Percentiles rank a stretch among this genome's conserved stretches.
phyloP scores from a whole-genome alignment of 345 rosid genomes.

The Psidium friedrichsthalianum region DNA sequence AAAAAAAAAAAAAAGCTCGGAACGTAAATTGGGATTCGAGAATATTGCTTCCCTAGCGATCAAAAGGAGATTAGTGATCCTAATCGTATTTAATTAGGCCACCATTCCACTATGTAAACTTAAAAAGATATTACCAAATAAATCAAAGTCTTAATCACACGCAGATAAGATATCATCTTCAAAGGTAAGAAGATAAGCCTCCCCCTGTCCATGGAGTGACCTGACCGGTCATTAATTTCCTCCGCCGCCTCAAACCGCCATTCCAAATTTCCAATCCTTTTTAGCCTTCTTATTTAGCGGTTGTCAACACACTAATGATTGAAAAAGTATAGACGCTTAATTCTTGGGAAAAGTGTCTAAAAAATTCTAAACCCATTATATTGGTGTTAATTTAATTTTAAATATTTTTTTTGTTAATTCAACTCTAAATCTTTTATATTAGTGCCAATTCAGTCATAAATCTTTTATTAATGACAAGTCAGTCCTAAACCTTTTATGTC shows the following conservation, averaged over 20 bases:
- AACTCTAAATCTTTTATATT: too few species aligned
- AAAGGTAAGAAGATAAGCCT: neutral
- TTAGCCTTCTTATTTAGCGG: neutral
- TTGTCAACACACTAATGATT: neutral
- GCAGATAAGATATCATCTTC: neutral
- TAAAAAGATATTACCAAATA: neutral
- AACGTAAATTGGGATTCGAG: too few species aligned
- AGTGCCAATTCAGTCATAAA: too few species aligned
- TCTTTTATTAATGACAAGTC: too few species aligned
- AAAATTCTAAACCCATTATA: too few species aligned
- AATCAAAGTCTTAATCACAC: neutral
- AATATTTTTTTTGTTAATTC: too few species aligned
- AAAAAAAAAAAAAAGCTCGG: too few species aligned
- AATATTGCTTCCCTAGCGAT: neutral
- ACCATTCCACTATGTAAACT: neutral
- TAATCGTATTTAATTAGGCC: neutral
- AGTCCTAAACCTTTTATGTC: too few species aligned
- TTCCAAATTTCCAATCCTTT: neutral
- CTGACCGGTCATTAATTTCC: neutral
- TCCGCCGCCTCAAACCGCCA: neutral
- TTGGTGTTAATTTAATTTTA: too few species aligned
- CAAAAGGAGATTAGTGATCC: neutral
- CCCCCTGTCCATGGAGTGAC: neutral
- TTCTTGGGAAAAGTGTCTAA: too few species aligned
- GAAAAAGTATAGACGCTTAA: neutral